Conservation (phyloP, 345 rosid species). For the Euphorbia pulcherrima region DNA sequence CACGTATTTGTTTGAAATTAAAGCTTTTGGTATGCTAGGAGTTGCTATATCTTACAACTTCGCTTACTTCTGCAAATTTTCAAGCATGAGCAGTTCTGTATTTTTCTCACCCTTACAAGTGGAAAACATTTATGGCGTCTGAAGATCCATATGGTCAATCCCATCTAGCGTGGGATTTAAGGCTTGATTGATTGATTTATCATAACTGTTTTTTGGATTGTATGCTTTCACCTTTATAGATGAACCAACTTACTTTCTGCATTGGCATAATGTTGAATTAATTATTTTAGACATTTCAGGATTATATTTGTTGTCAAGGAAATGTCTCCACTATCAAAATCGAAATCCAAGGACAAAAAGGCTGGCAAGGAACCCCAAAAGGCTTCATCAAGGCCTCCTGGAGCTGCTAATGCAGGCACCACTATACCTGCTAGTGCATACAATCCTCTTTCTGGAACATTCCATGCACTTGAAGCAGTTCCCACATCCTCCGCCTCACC, state of each 20-base stretch:
- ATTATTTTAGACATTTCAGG: conserved; percentile 25
- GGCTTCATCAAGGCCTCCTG: conserved; percentile 50
- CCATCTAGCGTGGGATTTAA: too few species aligned
- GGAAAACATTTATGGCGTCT: too few species aligned
- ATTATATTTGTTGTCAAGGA: conserved; percentile 19
- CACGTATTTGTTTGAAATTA: not conserved
- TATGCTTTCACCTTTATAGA: not conserved
- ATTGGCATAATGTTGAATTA: conserved; percentile 2
- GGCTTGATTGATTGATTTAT: too few species aligned
- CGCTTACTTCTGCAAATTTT: not conserved
- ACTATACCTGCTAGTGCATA: conserved; percentile 66
- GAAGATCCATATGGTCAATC: too few species aligned
- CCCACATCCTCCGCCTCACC: conserved; percentile 46
- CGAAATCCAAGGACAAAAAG: conserved; percentile 75
- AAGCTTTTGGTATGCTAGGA: not conserved
- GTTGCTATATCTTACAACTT: not conserved
- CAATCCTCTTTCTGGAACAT: conserved; percentile 68
- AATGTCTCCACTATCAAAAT: conserved; percentile 69
- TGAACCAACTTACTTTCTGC: not conserved
- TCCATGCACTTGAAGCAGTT: conserved; percentile 57
- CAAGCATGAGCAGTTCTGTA: not conserved
- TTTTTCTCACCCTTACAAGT: not conserved
- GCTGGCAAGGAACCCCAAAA: conserved; percentile 62
- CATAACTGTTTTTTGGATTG: not conserved
- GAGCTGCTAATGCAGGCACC: conserved; percentile 42